Evolutionary conservation across 176 grass and related monocot species (phyloP).

Genomic region (bread wheat (Triticum aestivum)): IWGSC_CS_RefSeq_v2.1 NC_057802.1:353498834-353499333

Average conservation of each 20-base stretch:
- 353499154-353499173: constrained; percentile 33
- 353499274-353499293: constrained; percentile 93
- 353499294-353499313: constrained; percentile 20
- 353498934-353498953: neutral
- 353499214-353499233: constrained; percentile 80
- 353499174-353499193: constrained; percentile 43
- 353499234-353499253: constrained; percentile 82
- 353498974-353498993: constrained; percentile 16
- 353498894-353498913: neutral
- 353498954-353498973: constrained; percentile 6
- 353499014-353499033: constrained; percentile 25
- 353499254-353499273: constrained; percentile 77
- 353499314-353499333: neutral
- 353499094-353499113: constrained; percentile 19
- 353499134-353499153: constrained; percentile 24
- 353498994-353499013: constrained; percentile 13
- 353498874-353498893: too few species aligned
- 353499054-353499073: neutral
- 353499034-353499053: neutral
- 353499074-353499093: constrained; percentile 38
- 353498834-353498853: neutral
- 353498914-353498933: neutral
- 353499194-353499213: constrained; percentile 52
- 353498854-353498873: neutral
- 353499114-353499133: constrained; percentile 21